Evolutionary conservation across 108 stramenopile genomes (phyloP), one percentile per base, ranked within the genome.

Genomic region (Nitzschia sp.): DNA sequence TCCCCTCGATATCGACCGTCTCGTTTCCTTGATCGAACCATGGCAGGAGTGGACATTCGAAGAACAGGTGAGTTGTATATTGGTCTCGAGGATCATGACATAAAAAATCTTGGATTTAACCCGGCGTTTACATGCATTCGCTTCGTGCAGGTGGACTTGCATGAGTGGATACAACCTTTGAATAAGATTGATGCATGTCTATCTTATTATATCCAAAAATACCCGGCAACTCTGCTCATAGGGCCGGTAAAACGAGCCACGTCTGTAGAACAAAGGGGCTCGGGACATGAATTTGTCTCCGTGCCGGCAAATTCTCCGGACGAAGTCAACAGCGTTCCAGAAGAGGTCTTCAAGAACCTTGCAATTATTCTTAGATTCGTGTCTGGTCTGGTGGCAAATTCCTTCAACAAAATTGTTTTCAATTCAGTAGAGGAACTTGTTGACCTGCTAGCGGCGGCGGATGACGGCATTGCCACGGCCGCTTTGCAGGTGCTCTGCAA

Each of bases 381-480:
- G 13, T 79, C 82, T 5, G 70, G 67, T 30, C 68, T 97, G 51
- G 70, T 97, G 38, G 67, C 76, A 28, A 93, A 95, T 72, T 77
- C 94, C 36, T 83, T 80, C 70, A 92, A 89, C 73, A 96, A 96
- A 75, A 68, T 68, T 15, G 48, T 95, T 24, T 96, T 87, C 78
- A 90, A 90, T 59, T 95, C 94, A 5, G 74, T 79, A 27, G 75
- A 77, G 49, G 89, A 94, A 68, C 62, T 94, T 26, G 84, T 81
- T 33, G 76, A 87, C 23, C 82, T 97, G 31, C 82, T 97, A 8
- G 86, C 92, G 9, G 80, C 90, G 23, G 59, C 81, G 15, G 74
- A 92, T 59, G 95, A 96, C 56, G 56, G 62, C 2, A 74, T 92
- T 49, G 78, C 87, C 24, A 57, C 74, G 27, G 54, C 63, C 18